Conservation (phyloP, 1,284 basidiomycete species). For the Rhodotorula sp. region DNA sequence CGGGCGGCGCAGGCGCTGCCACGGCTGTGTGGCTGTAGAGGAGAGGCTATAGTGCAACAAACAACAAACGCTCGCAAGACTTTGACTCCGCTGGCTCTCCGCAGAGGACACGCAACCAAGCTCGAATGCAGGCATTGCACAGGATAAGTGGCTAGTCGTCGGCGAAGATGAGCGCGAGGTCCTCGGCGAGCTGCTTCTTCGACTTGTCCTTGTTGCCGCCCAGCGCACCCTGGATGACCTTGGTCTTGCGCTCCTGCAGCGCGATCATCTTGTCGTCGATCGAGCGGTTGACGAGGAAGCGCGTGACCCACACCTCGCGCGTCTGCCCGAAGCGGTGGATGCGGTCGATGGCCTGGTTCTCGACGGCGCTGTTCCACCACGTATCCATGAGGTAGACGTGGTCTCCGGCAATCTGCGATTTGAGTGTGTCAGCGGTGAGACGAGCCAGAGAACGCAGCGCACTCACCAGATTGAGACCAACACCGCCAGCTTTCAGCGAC, state of each 20-base stretch:
- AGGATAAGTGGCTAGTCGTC: slow-evolving; percentile 7
- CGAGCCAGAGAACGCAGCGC: neutral
- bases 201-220: slow-evolving; percentile 38
- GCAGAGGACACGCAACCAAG: neutral
- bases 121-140: neutral
- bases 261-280: slow-evolving; percentile 46
- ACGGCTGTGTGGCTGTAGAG: slow-evolving; percentile 44
- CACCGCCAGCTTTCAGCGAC: slow-evolving; percentile 85
- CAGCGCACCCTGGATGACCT: slow-evolving; percentile 42
- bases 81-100: too few species aligned
- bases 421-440: neutral
- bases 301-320: slow-evolving; percentile 37
- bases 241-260: slow-evolving; percentile 44
- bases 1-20: slow-evolving; percentile 40
- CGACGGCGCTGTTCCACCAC: slow-evolving; percentile 38
- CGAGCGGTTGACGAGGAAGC: slow-evolving; percentile 41
- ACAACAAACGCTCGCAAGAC: neutral
- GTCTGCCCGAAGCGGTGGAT: slow-evolving; percentile 46
- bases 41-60: too few species aligned
- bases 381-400: slow-evolving; percentile 42
- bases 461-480: slow-evolving; percentile 59
- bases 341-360: slow-evolving; percentile 45
- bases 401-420: slow-evolving; percentile 26
- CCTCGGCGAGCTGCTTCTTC: slow-evolving; percentile 39
- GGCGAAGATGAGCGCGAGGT: slow-evolving; percentile 37